These are phyloP conservation scores for Schwanniomyces occidentalis DNA, from an alignment of 805 yeast genomes.

Conservation along the genomic window DNA sequence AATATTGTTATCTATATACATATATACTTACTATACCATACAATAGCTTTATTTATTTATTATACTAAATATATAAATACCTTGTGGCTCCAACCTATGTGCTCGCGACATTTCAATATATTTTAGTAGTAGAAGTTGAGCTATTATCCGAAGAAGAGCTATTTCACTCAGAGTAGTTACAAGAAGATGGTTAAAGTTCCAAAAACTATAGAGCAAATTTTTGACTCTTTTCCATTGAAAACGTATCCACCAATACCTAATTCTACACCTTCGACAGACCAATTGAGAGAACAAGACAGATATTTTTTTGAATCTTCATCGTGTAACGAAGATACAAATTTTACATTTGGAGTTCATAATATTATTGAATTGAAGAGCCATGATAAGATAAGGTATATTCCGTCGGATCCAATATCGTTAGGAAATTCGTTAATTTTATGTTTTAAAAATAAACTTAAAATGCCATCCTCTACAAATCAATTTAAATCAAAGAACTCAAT, in stretches of 20 bases:
- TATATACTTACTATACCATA: no score
- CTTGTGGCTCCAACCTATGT: no score
- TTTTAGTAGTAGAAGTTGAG: no score
- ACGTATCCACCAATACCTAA: constrained; percentile 38
- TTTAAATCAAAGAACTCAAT: constrained; percentile 30
- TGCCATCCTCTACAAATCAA: constrained; percentile 34
- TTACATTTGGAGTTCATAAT: constrained; percentile 57
- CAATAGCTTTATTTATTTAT: no score
- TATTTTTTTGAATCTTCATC: constrained; percentile 18
- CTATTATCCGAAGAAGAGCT: no score
- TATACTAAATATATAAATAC: no score
- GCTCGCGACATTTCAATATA: no score
- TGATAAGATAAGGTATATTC: constrained; percentile 35
- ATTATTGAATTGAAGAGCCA: constrained; percentile 19
- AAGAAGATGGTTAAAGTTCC: constrained; percentile 40
- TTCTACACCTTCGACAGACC: constrained; percentile 11
- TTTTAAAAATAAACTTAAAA: constrained; percentile 39
- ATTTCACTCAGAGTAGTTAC: no score
- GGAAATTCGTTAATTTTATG: constrained; percentile 48
- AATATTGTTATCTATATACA: no score
- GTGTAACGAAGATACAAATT: constrained; percentile 21
- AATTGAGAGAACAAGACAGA: constrained; percentile 8
- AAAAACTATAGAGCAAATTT: constrained; percentile 40
- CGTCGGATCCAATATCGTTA: constrained; percentile 62
- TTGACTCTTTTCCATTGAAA: constrained; percentile 53